Conservation (phyloP, 2,329 filamentous ascomycete species). For the Calycina herbarum region DNA sequence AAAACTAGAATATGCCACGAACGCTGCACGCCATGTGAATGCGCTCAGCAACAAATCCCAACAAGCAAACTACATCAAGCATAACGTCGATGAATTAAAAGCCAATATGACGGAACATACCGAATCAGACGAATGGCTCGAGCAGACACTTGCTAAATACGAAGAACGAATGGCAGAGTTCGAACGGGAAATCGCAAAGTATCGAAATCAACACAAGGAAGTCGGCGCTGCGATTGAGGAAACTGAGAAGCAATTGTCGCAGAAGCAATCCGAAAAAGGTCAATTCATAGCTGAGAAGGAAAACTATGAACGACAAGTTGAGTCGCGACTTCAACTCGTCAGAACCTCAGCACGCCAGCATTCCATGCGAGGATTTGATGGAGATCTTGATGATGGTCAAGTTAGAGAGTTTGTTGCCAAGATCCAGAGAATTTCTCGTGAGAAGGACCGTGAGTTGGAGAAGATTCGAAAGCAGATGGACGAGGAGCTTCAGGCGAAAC, state of each 20-base stretch:
- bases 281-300: conserved; percentile 83
- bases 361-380: conserved; percentile 81
- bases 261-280: conserved; percentile 66
- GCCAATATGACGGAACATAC: conserved; percentile 72
- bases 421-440: conserved; percentile 70
- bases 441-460: conserved; percentile 79
- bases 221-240: conserved; percentile 53
- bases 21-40: conserved; percentile 72
- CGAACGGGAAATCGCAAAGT: conserved; percentile 60
- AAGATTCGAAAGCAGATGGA: conserved; percentile 71
- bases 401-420: conserved; percentile 76
- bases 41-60: conserved; percentile 75
- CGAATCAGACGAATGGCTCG: conserved; percentile 76
- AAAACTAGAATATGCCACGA: conserved; percentile 71
- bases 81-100: conserved; percentile 69
- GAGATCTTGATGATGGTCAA: conserved; percentile 70
- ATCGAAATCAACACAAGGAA: conserved; percentile 64
- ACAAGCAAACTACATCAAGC: conserved; percentile 68
- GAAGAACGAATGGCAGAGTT: conserved; percentile 70
- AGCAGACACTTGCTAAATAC: conserved; percentile 72
- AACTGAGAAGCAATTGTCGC: conserved; percentile 48
- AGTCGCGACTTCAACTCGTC: conserved; percentile 70
- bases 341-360: conserved; percentile 75
- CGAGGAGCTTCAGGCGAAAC: conserved; percentile 72
- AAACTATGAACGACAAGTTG: conserved; percentile 78